Evolutionary conservation across 1,139 yeast species (phyloP), one percentile per base, ranked within the genome.

Genomic region (Debaryomyces subglobosus): DNA sequence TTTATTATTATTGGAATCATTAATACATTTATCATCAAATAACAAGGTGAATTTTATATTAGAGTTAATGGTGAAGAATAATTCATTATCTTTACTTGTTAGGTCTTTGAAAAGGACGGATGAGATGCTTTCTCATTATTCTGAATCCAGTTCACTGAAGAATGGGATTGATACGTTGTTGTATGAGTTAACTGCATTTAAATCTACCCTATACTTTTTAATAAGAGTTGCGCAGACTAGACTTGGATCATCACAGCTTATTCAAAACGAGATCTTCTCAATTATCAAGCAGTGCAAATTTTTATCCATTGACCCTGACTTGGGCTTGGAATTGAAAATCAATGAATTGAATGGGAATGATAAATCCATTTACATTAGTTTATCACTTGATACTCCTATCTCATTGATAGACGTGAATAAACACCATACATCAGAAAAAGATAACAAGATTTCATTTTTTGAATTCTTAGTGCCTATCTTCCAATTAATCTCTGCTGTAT

Each of bases 381-480:
- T 84, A 43, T 74, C 78, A 21, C 62, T 83, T 43, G 89, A 84
- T 53, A 72, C 79, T 4, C 84, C 85, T 1, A 56, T 79, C 18
- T 65, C 74, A 8, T 60, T 77, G 43, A 46, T 52, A 24, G 67
- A 64, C 30, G 49, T 64, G 42, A 51, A 53, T 24, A 53, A 52
- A 37, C 39, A 40, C 46, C 49, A 55, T 49, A 44, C 58, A 42
- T 46, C 57, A 41, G 59, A 60, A 47, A 16, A 45, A 44, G 61
- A 58, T 21, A 63, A 62, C 21, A 58, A 62, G 4, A 60, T 87
- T 5, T 83, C 90, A 0, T 74, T 81, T 49, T 85, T 83, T 61
- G 96, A 89, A 52, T 69, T 89, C 16, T 72, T 89, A 40, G 77
- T 85, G n/a, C 96, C 96, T 0, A 74, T 86, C 3, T 87, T 90